Conservation (phyloP, 305 asterid species). For the Solanum hybrid region DNA sequence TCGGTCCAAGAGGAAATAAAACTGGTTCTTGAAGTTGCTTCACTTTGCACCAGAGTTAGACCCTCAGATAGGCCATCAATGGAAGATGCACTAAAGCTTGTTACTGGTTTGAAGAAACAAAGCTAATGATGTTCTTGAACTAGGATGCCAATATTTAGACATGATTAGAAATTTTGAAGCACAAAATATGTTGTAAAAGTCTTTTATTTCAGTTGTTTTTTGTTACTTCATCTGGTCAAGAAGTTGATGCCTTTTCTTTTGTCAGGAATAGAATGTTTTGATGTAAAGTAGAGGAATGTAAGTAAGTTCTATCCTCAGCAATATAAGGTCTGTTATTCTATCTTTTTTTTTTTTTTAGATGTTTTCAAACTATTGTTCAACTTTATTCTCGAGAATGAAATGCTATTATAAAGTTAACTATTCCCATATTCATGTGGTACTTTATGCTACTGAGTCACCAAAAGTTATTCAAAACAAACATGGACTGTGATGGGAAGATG, state of each 20-base stretch:
- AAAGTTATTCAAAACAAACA: neutral
- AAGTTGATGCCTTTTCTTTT: slow-evolving; percentile 5
- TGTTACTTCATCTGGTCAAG: neutral
- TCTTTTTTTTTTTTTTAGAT: neutral
- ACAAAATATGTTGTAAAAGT: neutral
- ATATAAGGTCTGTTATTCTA: neutral
- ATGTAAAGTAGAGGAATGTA: slow-evolving; percentile 19
- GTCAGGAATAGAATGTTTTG: slow-evolving; percentile 11
- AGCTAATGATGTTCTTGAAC: slow-evolving; percentile 9
- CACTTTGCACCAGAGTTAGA: slow-evolving; percentile 55
- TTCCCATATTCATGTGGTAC: neutral
- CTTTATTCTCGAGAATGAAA: neutral
- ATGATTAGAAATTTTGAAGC: neutral
- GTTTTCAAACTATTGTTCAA: neutral
- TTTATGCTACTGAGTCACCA: neutral
- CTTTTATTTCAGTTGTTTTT: neutral
- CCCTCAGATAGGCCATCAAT: slow-evolving; percentile 43
- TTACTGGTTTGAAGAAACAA: slow-evolving; percentile 25
- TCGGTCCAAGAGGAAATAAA: slow-evolving; percentile 35
- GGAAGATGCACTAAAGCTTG: slow-evolving; percentile 49
- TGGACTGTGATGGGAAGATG: neutral
- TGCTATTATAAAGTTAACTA: neutral
- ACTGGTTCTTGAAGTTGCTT: slow-evolving; percentile 50
- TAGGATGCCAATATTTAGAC: neutral
- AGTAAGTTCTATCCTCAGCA: neutral